Evolutionary conservation across 2,329 filamentous ascomycete genomes (phyloP).

Genomic region (Colletotrichum sp.): DNA sequence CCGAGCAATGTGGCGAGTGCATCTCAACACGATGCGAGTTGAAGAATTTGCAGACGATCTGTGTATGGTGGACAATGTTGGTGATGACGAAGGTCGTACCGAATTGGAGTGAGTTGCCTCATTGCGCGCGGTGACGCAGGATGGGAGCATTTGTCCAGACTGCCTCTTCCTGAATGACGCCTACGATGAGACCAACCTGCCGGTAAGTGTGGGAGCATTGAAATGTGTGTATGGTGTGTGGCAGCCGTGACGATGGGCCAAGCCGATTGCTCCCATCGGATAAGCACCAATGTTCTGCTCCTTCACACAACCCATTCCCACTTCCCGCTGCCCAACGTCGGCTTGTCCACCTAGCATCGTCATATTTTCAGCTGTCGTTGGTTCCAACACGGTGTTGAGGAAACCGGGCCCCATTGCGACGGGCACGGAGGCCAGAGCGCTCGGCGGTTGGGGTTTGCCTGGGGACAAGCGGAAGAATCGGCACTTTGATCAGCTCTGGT

Average conservation of each 20-base stretch:
- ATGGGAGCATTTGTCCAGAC: background rate
- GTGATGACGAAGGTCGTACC: background rate
- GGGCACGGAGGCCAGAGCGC: background rate
- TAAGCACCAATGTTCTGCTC: background rate
- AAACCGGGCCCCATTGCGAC: background rate
- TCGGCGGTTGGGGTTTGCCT: background rate
- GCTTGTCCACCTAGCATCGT: background rate
- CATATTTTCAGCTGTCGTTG: background rate
- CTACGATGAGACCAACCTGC: conserved; percentile 1
- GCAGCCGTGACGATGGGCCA: background rate
- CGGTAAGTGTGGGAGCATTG: background rate
- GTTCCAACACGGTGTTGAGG: background rate
- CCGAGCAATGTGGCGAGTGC: conserved; percentile 8
- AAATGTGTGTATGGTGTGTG: background rate
- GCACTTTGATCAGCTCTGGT: background rate
- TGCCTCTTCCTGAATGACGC: background rate
- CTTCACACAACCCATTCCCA: background rate
- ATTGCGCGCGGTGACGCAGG: conserved; percentile 1
- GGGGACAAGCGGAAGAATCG: background rate
- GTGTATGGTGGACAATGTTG: background rate
- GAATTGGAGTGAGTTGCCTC: background rate
- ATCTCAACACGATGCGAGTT: background rate
- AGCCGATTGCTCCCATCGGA: background rate
- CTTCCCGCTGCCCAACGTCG: background rate
- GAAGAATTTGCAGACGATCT: background rate